phyloP scores from a whole-genome alignment of 805 yeast species.

The Scheffersomyces lignosus region DNA sequence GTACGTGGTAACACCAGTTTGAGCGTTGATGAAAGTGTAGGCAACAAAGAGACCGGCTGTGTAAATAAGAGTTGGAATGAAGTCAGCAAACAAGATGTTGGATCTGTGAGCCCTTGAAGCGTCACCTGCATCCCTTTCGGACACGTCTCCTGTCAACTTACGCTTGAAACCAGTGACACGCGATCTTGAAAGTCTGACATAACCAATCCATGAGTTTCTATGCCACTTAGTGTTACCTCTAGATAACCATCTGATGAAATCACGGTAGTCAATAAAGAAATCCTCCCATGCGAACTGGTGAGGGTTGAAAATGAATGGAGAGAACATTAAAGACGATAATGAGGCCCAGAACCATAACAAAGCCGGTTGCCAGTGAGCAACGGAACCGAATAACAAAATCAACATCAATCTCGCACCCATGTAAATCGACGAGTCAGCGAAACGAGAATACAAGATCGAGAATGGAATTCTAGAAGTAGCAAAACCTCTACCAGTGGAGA shows the following conservation, averaged over 20 bases:
- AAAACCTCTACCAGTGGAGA: conserved; percentile 84
- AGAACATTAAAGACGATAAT: conserved; percentile 77
- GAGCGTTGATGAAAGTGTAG: conserved; percentile 79
- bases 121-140: conserved; percentile 71
- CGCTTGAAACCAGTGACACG: conserved; percentile 90
- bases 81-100: conserved; percentile 77
- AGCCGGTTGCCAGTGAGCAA: conserved; percentile 88
- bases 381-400: conserved; percentile 70
- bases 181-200: conserved; percentile 77
- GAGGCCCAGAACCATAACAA: conserved; percentile 97
- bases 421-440: conserved; percentile 80
- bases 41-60: conserved; percentile 74
- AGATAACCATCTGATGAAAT: conserved; percentile 86
- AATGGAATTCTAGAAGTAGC: conserved; percentile 81
- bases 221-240: conserved; percentile 90
- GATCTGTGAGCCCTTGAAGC: conserved; percentile 74
- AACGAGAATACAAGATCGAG: conserved; percentile 70
- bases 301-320: conserved; percentile 96
- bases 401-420: conserved; percentile 80
- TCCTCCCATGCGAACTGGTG: conserved; percentile 97
- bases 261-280: conserved; percentile 94
- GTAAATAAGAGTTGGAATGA: conserved; percentile 68
- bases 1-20: conserved; percentile 68
- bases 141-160: conserved; percentile 60
- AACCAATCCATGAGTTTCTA: conserved; percentile 87